Evolutionary conservation across 208 protist species (phyloP).

Genomic region (Acanthamoeba culbertsoni): DNA sequence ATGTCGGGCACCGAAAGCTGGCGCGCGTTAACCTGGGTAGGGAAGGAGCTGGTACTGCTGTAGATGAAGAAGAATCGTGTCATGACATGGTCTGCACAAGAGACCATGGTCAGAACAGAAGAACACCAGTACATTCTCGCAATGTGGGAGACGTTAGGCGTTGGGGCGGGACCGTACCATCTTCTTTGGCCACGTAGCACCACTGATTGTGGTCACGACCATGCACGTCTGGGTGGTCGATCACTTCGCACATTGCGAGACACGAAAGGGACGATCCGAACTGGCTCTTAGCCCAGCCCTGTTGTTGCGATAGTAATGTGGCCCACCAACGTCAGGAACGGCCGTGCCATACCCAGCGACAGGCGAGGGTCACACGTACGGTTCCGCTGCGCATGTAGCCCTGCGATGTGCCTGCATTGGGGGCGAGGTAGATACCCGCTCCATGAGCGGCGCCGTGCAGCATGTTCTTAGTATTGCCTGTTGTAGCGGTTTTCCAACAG

Average conservation of each 20-base stretch:
- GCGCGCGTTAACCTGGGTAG: neutral
- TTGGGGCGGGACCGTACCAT: neutral
- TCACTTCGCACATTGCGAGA: constrained; percentile 68
- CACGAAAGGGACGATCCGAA: constrained; percentile 40
- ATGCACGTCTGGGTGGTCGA: constrained; percentile 54
- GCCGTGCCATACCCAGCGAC: too few relatives aligned
- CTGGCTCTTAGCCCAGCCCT: constrained; percentile 54
- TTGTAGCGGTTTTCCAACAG: too few relatives aligned
- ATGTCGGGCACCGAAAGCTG: constrained; percentile 33
- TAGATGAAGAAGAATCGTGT: constrained; percentile 78
- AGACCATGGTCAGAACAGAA: neutral
- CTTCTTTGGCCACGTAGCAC: constrained; percentile 50
- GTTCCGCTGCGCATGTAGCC: constrained; percentile 65
- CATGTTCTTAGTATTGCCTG: constrained; percentile 63
- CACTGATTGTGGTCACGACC: constrained; percentile 47
- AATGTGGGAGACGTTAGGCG: neutral
- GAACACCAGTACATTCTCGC: neutral
- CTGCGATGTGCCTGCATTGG: constrained; percentile 51
- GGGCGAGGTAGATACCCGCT: constrained; percentile 72
- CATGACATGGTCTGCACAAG: constrained; percentile 48
- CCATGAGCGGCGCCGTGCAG: constrained; percentile 76
- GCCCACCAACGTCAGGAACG: too few relatives aligned
- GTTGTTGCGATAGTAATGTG: too few relatives aligned
- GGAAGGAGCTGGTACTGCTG: neutral
- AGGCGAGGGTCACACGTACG: neutral